Evolutionary conservation across 768 basidiomycete species (phyloP), one percentile per base, ranked within the genome.

Genomic region (Termitomyces sp.): DNA sequence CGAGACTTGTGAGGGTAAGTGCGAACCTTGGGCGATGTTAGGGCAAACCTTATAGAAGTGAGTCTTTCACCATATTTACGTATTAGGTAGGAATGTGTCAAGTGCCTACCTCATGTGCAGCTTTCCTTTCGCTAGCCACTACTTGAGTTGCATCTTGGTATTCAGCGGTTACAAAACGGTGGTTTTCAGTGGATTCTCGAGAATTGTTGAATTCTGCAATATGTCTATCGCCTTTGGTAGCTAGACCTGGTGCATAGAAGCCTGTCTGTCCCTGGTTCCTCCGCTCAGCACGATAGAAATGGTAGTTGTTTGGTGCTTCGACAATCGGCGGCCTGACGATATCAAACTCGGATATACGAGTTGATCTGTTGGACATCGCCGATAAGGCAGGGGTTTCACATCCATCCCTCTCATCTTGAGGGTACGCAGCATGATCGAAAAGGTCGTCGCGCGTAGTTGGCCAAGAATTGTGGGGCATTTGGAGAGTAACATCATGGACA

Each of bases 321-420:
- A 47, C 52, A 36, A 42, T 31, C 18, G 73, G 75, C 18, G 74
- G 69, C 29, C 68, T 67, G 20, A 77, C 67, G 26, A 77, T 68
- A 29, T 75, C 75, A 44, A 70, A 72, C 33, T 76, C 67, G 20
- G 75, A 77, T 20, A 76, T 62, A 18, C 58, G 64, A 3, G 76
- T 75, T 15, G 76, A 77, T 4, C 55, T 69, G 16, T 64, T 55
- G 4, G 75, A 77, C 13, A 63, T 60, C 12, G 57, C 61, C 0
- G 74, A 72, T 31, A 65, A 58, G 2, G 68, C 65, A 12, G 66
- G 60, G 16, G 57, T 61, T 10, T 52, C 56, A 26, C 34, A 57
- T 28, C 52, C 58, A 24, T 57, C 39, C 51, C 37, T n/a, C 36
- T 7, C 28, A 5, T 44, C 16, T 39, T 12, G 22, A 24, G 3